Percentiles rank a stretch among this genome's conserved stretches.
Conservation (phyloP, 2,329 filamentous ascomycete species). For the Alternaria gansuensis region DNA sequence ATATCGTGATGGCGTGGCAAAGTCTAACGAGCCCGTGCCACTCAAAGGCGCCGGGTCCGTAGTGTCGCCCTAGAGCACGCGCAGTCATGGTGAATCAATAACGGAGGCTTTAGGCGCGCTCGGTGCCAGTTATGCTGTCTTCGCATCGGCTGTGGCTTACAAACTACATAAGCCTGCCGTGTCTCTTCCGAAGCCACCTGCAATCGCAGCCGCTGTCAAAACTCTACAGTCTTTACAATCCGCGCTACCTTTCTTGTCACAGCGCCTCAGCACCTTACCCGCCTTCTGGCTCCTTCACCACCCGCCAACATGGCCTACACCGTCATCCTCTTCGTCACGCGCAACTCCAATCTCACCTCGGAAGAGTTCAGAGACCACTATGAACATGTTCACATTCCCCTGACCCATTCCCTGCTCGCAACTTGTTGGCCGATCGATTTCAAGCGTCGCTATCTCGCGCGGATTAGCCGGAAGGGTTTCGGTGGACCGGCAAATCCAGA, state of each 20-base stretch:
- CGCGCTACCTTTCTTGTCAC: neutral
- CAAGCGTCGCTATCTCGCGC: slow-evolving; percentile 41
- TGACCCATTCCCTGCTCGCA: slow-evolving; percentile 32
- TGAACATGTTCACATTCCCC: slow-evolving; percentile 41
- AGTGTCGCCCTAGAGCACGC: slow-evolving; percentile 21
- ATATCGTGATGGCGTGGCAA: slow-evolving; percentile 4
- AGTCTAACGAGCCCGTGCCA: slow-evolving; percentile 21
- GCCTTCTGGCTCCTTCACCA: neutral
- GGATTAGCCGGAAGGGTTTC: slow-evolving; percentile 38
- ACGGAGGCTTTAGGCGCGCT: slow-evolving; percentile 11
- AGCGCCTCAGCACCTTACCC: neutral
- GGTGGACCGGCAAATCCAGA: slow-evolving; percentile 38
- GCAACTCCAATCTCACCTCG: slow-evolving; percentile 32
- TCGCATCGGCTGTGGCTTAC: neutral
- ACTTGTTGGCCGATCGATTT: slow-evolving; percentile 33
- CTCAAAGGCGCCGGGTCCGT: slow-evolving; percentile 15
- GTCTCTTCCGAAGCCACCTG: slow-evolving; percentile 18
- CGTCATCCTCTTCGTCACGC: slow-evolving; percentile 39
- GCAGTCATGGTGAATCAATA: slow-evolving; percentile 11
- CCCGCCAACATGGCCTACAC: slow-evolving; percentile 36
- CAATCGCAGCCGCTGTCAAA: slow-evolving; percentile 20
- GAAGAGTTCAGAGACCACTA: slow-evolving; percentile 42
- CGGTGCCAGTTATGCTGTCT: slow-evolving; percentile 9
- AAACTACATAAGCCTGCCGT: slow-evolving; percentile 22
- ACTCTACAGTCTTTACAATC: slow-evolving; percentile 4